phyloP scores from a whole-genome alignment of 805 yeast genomes.

The Jamesozyma piceae region DNA sequence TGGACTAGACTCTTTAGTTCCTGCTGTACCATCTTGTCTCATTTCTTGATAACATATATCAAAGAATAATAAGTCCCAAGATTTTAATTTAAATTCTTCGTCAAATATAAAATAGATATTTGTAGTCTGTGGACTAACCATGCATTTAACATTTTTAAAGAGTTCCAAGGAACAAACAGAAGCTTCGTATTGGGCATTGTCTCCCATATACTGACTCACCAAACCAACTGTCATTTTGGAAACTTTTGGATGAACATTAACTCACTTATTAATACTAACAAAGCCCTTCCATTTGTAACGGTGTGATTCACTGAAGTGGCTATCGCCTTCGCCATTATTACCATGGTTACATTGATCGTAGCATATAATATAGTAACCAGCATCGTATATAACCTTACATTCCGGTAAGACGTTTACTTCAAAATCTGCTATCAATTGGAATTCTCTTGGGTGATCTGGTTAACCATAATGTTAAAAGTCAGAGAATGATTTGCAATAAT shows the following conservation, averaged over 20 bases:
- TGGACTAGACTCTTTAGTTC: neutral
- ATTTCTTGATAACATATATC: neutral
- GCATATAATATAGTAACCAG: neutral
- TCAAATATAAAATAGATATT: neutral
- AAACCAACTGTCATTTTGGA: neutral
- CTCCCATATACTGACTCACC: neutral
- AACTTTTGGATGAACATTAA: neutral
- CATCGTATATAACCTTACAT: neutral
- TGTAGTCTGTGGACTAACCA: neutral
- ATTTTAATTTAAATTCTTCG: neutral
- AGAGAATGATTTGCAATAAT: neutral
- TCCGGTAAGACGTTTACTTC: neutral
- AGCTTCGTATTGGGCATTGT: neutral
- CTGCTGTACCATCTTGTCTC: neutral
- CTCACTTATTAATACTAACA: neutral
- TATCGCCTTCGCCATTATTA: neutral
- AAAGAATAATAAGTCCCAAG: neutral
- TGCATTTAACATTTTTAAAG: neutral
- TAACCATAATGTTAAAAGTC: conserved; percentile 1
- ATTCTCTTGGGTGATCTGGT: neutral
- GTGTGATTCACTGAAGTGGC: neutral
- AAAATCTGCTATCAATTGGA: neutral
- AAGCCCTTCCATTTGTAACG: conserved; percentile 1
- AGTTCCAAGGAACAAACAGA: neutral
- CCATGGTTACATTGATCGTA: conserved; percentile 1